Base-by-base conservation (phyloP, 805 yeast genomes). In the Pichia kluyveri region DNA sequence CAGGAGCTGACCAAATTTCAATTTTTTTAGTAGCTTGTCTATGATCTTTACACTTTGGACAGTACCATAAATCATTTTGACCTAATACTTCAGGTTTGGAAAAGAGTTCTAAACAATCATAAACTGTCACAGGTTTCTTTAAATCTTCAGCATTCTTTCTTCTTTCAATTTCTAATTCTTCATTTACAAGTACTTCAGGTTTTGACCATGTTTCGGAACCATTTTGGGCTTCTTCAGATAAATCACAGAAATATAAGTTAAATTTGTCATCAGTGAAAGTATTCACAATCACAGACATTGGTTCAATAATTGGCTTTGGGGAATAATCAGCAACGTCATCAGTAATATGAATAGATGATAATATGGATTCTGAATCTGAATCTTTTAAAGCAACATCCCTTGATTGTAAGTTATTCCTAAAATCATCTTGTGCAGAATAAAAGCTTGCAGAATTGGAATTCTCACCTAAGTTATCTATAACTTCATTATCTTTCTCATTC, bases 1-100 rank as follows among this genome's bases (percentile, higher is more conserved):
- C 97, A 1, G 98, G 98, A 0, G 86, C 80, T n/a, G 81, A 76
- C 98, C 98, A 93, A 18, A 91, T 68, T 63, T 89, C 95, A 46
- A 93, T 83, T 41, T 86, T 83, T 59, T 93, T 91, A 1, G 95
- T 80, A 0, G 98, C 98, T 56, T 86, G 88, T 50, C 89, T 77
- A 58, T 88, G 96, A 45, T 86, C 93, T 58, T 85, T 80, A 69
- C 99, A 91, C 12, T 71, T 67, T 0, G 96, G 95, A 63, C 99
- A 91, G 58, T 82, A 90, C 98, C 98, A 91, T 34, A 88, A 70
- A 65, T 91, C 98, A 46, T 87, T 83, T 44, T 86, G 84, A 14
- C 96, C 87, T 41, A 91, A 71, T 2, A 89, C 79, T 62, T 91
- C 99, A 0, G 95, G 83, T 44, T 78, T 76, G 18, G 95, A 79